Conservation (phyloP, 2,329 filamentous ascomycete species). For the Xylariaceae sp. region DNA sequence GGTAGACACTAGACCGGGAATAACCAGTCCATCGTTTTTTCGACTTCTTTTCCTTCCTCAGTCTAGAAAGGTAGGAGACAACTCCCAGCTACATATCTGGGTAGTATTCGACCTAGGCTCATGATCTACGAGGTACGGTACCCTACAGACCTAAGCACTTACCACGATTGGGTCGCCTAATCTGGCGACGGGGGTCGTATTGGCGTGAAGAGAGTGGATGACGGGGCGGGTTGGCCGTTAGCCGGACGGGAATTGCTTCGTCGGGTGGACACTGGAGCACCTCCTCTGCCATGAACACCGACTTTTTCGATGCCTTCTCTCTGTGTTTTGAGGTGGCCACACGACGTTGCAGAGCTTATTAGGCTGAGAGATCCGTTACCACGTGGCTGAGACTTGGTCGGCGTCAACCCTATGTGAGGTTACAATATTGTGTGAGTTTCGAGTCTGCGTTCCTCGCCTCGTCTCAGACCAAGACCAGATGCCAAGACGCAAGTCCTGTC, state of each 20-base stretch:
- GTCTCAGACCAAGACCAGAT: not conserved
- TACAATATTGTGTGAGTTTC: not conserved
- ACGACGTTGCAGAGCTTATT: not conserved
- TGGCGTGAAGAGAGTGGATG: not conserved
- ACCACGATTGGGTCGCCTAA: constrained; percentile 4
- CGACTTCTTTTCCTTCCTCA: not conserved
- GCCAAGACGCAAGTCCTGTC: not conserved
- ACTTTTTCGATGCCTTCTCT: constrained; percentile 2
- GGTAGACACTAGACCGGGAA: constrained; percentile 9
- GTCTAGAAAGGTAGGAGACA: not conserved
- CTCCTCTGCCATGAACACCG: not conserved
- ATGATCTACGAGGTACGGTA: not conserved
- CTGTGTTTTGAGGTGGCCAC: not conserved
- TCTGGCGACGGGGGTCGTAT: constrained; percentile 9
- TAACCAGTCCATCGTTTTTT: constrained; percentile 5
- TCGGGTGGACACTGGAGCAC: not conserved
- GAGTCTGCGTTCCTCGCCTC: not conserved
- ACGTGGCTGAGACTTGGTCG: not conserved
- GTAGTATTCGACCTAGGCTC: constrained; percentile 1
- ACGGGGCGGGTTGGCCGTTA: constrained; percentile 7
- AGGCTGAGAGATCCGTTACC: not conserved
- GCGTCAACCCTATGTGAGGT: not conserved
- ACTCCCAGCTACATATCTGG: not conserved
- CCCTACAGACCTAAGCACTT: constrained; percentile 6
- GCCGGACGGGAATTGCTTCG: constrained; percentile 10